phyloP scores from a whole-genome alignment of 441 rosid genomes.

The Gossypium davidsonii region DNA sequence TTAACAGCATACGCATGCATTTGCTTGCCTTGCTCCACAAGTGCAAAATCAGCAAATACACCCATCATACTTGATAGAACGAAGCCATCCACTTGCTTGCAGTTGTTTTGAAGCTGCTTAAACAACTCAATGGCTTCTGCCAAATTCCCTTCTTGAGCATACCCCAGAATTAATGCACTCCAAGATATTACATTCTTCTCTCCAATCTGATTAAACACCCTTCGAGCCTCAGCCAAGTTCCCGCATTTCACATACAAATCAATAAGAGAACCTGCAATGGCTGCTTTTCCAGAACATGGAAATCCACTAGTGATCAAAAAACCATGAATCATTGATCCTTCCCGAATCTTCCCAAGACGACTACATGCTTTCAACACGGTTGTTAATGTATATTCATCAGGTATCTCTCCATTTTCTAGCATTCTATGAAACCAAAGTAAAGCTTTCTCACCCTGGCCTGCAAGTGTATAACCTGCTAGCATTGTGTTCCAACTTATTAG shows the following conservation, averaged over 20 bases:
- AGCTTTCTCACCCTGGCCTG: constrained; percentile 52
- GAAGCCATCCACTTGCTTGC: constrained; percentile 44
- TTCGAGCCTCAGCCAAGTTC: constrained; percentile 42
- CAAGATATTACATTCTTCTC: constrained; percentile 64
- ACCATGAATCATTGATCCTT: constrained; percentile 63
- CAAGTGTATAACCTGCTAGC: constrained; percentile 50
- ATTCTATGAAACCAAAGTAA: constrained; percentile 44
- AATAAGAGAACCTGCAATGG: constrained; percentile 58
- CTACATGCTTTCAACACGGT: constrained; percentile 68
- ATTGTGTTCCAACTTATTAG: constrained; percentile 72
- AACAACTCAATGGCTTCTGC: constrained; percentile 64
- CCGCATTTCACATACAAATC: constrained; percentile 75
- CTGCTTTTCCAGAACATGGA: constrained; percentile 31
- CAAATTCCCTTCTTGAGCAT: constrained; percentile 68
- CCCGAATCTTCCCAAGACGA: constrained; percentile 36
- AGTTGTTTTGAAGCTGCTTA: constrained; percentile 39
- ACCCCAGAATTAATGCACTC: constrained; percentile 71
- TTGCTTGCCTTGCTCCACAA: constrained; percentile 76
- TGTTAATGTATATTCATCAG: constrained; percentile 63
- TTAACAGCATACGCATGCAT: constrained; percentile 61
- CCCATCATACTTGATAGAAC: constrained; percentile 68
- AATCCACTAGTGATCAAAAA: constrained; percentile 53
- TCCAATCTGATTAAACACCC: constrained; percentile 47
- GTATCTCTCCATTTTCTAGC: constrained; percentile 38
- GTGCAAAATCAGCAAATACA: constrained; percentile 77